Evolutionary conservation across 169 alveolate genomes (phyloP).

Genomic region (Plasmodium vinckei): DNA sequence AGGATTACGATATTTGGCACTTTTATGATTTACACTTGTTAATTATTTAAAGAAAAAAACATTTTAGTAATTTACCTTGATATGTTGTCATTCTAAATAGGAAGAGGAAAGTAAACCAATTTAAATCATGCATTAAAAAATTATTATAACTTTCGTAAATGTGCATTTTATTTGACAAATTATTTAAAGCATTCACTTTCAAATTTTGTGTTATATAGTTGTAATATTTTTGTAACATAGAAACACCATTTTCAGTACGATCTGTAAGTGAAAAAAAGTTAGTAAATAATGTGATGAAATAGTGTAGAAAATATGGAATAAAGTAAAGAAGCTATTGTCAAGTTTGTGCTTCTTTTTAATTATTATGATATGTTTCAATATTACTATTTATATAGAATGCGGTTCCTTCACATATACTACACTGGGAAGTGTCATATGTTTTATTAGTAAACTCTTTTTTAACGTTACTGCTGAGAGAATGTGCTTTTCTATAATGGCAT

Average conservation of each 20-base stretch:
- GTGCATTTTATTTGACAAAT: conserved; percentile 9
- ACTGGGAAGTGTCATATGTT: conserved; percentile 14
- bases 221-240: conserved; percentile 45
- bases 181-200: conserved; percentile 21
- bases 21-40: no score
- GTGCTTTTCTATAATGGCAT: conserved; percentile 2
- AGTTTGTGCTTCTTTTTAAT: neutral
- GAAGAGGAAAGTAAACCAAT: conserved; percentile 59
- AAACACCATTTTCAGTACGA: conserved; percentile 5
- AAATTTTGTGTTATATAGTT: conserved; percentile 10
- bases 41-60: no score
- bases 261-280: neutral
- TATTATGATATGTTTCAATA: neutral
- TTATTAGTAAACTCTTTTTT: neutral
- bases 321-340: no score
- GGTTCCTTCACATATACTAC: conserved; percentile 52
- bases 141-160: conserved; percentile 41
- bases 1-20: neutral
- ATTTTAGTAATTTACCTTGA: conserved; percentile 12
- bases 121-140: conserved; percentile 58
- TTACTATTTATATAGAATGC: conserved; percentile 59
- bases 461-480: neutral
- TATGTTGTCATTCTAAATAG: conserved; percentile 48
- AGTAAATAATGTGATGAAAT: neutral
- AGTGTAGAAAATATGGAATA: neutral